A percentile compares a stretch with the other conserved stretches of the same genome.
Evolutionary conservation across 164 flowering plant genomes (phyloP).

Genomic region (Brasenia schreberi): DNA sequence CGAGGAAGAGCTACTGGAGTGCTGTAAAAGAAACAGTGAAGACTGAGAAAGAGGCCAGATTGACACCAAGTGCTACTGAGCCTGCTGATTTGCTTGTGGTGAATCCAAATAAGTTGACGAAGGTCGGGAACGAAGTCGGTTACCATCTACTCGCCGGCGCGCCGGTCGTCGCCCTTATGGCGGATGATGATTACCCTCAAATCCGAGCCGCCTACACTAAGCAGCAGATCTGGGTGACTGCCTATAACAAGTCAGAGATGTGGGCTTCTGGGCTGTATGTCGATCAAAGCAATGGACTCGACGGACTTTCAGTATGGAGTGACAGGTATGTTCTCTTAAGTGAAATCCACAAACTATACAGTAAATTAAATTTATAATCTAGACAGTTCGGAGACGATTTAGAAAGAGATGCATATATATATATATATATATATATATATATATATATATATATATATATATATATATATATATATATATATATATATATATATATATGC

Average conservation of each 20-base stretch:
- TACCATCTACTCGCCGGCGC: conserved; percentile 11
- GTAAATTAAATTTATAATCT: neutral
- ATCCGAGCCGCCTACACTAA: conserved; percentile 48
- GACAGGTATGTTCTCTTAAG: neutral
- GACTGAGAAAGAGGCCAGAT: conserved; percentile 36
- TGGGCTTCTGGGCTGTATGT: neutral
- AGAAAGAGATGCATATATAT: too few relatives aligned
- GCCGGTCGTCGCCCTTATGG: conserved; percentile 25
- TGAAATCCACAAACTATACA: neutral
- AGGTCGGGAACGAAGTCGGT: conserved; percentile 46
- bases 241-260: neutral
- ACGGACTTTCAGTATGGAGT: neutral
- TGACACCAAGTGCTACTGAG: conserved; percentile 18
- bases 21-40: conserved; percentile 30
- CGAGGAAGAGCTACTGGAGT: conserved; percentile 59
- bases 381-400: too few relatives aligned
- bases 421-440: too few relatives aligned
- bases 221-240: conserved; percentile 9
- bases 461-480: too few relatives aligned
- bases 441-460: too few relatives aligned
- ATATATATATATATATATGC: too few relatives aligned
- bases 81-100: conserved; percentile 36
- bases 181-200: conserved; percentile 63
- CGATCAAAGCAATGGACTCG: neutral
- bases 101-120: conserved; percentile 38